Evolutionary conservation across 352 stramenopile genomes (phyloP), one percentile per base, ranked within the genome.

Genomic region (Bremia lactucae): DNA sequence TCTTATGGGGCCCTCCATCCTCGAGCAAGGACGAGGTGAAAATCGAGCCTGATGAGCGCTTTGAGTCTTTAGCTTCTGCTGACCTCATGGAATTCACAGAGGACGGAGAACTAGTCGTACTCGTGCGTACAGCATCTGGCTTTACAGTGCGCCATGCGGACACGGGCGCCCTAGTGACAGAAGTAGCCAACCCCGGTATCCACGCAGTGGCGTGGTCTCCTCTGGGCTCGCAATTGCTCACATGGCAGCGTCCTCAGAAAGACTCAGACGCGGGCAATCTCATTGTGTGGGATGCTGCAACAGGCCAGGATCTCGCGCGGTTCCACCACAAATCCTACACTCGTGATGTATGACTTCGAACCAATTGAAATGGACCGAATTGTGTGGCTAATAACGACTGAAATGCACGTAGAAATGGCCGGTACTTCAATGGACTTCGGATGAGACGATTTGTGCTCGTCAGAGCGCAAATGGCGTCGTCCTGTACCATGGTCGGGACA

Each of bases 241-340:
- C 83, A 50, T 95, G 83, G 83, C 75, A 95, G 62, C 81, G 82
- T 0, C 77, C 78, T 6, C 61, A 81, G 43, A 88, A 90, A 54
- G 76, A 87, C 25, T 63, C 62, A 24, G 59, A 73, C 15, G 42
- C 56, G 1, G 77, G 79, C 37, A 95, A 95, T 47, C 56, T 95
- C 20, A 76, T 91, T 23, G 72, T 95, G 3, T 95, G 83, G 83
- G 57, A 88, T 29, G 59, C 63, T 2, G 33, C 56, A 3, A 69
- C 65, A 0, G 83, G 83, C 34, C 55, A 65, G 10, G 65, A 76
- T 19, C 53, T 88, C 26, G 61, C 66, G 6, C 74, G 79, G 23
- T 90, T 95, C 46, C 77, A 80, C 35, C 84, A 96, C 42, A 95
- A 95, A 58, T 72, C 56, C 16, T 88, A 88, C 59, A 77, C 77